phyloP scores from a whole-genome alignment of 805 yeast genomes.

The Wickerhamomyces rabaulensis region DNA sequence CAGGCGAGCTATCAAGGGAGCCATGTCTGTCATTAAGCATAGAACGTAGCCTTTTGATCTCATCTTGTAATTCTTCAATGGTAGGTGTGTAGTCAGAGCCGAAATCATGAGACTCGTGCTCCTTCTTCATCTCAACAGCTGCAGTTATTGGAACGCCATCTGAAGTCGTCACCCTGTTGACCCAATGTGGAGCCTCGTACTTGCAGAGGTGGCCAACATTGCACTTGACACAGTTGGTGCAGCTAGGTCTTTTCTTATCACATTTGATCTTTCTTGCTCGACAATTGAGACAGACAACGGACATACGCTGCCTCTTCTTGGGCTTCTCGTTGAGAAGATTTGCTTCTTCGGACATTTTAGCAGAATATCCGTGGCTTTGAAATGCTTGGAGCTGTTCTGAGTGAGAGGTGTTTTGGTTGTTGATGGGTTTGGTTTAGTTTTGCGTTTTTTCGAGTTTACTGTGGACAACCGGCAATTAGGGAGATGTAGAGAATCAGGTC shows the following conservation, averaged over 20 bases:
- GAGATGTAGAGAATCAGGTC: too few species aligned
- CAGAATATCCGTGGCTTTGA: too few species aligned
- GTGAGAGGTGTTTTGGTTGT: too few species aligned
- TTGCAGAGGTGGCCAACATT: conserved; percentile 24
- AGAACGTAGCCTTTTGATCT: conserved; percentile 1
- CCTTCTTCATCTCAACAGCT: conserved; percentile 1
- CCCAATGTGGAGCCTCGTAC: conserved; percentile 25
- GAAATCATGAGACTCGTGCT: background rate
- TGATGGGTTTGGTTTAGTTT: too few species aligned
- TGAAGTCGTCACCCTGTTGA: conserved; percentile 10
- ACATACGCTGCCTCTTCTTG: conserved; percentile 30
- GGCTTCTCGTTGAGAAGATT: conserved; percentile 6
- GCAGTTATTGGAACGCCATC: conserved; percentile 9
- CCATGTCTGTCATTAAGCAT: background rate
- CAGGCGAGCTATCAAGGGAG: background rate
- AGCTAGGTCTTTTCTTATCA: conserved; percentile 34
- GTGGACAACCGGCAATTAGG: too few species aligned
- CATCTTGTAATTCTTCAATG: conserved; percentile 1
- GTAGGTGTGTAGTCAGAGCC: background rate
- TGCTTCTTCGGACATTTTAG: background rate
- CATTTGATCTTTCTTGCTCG: conserved; percentile 36
- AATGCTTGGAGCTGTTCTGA: too few species aligned
- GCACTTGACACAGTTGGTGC: conserved; percentile 28
- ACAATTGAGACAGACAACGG: conserved; percentile 34
- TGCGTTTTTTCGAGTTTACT: too few species aligned